These are phyloP conservation scores for Russula dissimulans DNA, from an alignment of 768 basidiomycete genomes.

Conservation along the genomic window DNA sequence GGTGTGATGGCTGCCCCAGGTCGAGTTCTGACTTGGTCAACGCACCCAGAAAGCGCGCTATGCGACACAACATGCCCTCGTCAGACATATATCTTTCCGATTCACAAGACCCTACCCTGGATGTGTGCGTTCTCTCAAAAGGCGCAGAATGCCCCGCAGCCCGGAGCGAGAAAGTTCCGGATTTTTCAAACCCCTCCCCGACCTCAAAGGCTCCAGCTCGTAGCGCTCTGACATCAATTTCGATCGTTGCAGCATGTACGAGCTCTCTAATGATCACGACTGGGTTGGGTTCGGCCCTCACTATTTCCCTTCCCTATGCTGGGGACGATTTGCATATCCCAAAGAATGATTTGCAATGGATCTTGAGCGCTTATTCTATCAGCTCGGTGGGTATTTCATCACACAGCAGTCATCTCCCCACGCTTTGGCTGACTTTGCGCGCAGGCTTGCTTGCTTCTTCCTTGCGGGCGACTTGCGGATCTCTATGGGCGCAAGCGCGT, in stretches of 20 bases:
- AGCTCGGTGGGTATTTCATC: slow-evolving; percentile 42
- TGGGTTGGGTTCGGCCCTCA: slow-evolving; percentile 21
- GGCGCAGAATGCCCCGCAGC: neutral
- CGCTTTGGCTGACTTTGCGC: neutral
- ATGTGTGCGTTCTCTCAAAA: neutral
- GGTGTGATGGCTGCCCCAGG: neutral
- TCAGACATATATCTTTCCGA: neutral
- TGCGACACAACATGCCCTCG: neutral
- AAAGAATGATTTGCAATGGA: slow-evolving; percentile 54
- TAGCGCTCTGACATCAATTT: slow-evolving; percentile 7
- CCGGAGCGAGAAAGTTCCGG: neutral
- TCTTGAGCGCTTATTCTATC: slow-evolving; percentile 56
- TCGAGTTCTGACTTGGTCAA: neutral
- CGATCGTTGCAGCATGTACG: slow-evolving; percentile 24
- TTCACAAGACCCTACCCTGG: neutral
- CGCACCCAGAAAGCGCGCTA: neutral
- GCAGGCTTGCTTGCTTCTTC: slow-evolving; percentile 69
- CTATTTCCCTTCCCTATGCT: slow-evolving; percentile 26
- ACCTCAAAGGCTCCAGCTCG: neutral
- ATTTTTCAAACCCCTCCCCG: neutral
- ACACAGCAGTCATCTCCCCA: too few species aligned
- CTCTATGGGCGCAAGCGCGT: slow-evolving; percentile 63
- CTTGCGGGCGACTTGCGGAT: slow-evolving; percentile 75
- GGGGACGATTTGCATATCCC: slow-evolving; percentile 36
- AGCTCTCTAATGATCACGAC: slow-evolving; percentile 26